Evolutionary conservation across 139 green algal species (phyloP), one percentile per base, ranked within the genome.

Genomic region (Closterium sp.): DNA sequence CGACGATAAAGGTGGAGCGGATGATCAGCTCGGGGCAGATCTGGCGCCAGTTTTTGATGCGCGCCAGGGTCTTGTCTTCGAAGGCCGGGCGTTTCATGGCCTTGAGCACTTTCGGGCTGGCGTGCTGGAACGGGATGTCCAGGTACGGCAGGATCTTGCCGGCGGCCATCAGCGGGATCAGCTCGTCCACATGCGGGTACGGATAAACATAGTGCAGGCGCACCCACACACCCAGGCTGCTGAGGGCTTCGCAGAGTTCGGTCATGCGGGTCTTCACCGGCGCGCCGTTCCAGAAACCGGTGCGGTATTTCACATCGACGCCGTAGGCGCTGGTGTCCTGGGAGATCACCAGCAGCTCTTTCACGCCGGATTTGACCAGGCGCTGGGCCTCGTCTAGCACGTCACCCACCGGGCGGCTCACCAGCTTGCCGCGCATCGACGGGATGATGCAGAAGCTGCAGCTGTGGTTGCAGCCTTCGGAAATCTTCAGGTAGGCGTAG

Each of bases 81-180:
- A 10, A 33, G 9, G 10, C n/a, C 34, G 97, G 97, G 31, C 97
- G 94, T 92, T 98, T 97, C 97, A 99, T 99, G 36, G 88, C 90
- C 83, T 98, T 96, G 83, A 99, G 95, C 9, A 95, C 96, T 33
- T 98, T 90, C 93, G 98, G 97, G 94, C 90, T 95, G 88, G 97
- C 97, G 95, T 99, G 97, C 94, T 99, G 97, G 94, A 99, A 95
- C 76, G 97, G 97, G 28, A 99, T 99, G 95, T 99, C 97, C 55
- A 99, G 97, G 95, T 98, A 98, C 93, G 95, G 97, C 55, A 98
- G 96, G 96, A 97, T 96, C 16, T 89, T 34, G 9, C 93, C 35
- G 28, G 38, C 32, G 2, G 97, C 97, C 84, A 99, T 98, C 87
- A 98, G 97, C 8, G 97, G 94, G 23, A 99, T 96, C 1, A 98